These are phyloP conservation scores for Phaeolepiota aurea DNA, from an alignment of 768 basidiomycete species.

Conservation along the genomic window DNA sequence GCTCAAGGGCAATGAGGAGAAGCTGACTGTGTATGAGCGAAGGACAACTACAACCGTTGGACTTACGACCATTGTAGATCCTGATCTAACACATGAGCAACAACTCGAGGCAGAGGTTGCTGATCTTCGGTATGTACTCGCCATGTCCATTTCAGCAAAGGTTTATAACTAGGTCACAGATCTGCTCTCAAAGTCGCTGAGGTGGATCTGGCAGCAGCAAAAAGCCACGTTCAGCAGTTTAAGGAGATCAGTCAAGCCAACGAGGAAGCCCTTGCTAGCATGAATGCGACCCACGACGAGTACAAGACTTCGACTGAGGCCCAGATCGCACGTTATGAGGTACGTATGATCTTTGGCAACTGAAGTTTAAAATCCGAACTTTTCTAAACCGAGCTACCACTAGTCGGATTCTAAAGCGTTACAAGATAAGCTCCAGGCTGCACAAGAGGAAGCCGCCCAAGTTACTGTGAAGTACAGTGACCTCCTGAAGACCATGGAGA, in stretches of 20 bases:
- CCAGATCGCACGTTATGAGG: constrained; percentile 62
- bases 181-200: constrained; percentile 71
- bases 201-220: constrained; percentile 65
- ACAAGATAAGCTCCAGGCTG: constrained; percentile 48
- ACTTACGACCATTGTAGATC: constrained; percentile 24
- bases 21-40: constrained; percentile 81
- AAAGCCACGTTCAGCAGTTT: constrained; percentile 75
- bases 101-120: constrained; percentile 81
- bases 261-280: constrained; percentile 62
- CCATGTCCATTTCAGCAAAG: not conserved
- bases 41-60: constrained; percentile 31
- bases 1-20: constrained; percentile 73
- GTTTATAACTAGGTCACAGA: constrained; percentile 24
- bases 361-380: constrained; percentile 27
- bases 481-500: constrained; percentile 57
- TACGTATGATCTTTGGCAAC: constrained; percentile 20
- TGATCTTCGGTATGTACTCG: constrained; percentile 59
- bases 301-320: constrained; percentile 68
- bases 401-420: constrained; percentile 61
- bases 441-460: constrained; percentile 46
- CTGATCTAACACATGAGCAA: constrained; percentile 57
- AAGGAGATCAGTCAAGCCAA: constrained; percentile 79
- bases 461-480: constrained; percentile 43
- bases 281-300: constrained; percentile 72
- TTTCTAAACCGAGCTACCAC: not conserved